phyloP scores from a whole-genome alignment of 108 stramenopile genomes.

The Pseudonitzschia delicatissima region DNA sequence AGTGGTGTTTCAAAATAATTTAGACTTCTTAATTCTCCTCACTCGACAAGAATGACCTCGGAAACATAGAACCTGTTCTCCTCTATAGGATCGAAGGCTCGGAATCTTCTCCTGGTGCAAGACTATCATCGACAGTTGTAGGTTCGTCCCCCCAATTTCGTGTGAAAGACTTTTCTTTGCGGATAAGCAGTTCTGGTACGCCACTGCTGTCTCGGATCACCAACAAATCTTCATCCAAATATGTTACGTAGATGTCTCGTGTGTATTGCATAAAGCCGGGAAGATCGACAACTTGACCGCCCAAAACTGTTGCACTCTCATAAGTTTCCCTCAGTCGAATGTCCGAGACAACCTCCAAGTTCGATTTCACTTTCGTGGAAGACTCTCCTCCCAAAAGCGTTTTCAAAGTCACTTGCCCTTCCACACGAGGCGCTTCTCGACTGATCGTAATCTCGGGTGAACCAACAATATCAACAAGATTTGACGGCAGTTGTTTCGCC shows the following conservation, averaged over 20 bases:
- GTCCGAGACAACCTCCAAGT: constrained; percentile 46
- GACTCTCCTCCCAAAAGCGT: constrained; percentile 18
- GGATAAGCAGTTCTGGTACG: constrained; percentile 82
- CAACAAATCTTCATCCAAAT: constrained; percentile 88
- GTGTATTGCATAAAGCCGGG: constrained; percentile 72
- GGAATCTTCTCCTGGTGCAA: neutral
- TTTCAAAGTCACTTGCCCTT: constrained; percentile 59
- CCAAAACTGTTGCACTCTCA: constrained; percentile 68
- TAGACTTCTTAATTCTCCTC: no score
- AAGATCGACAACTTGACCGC: constrained; percentile 52
- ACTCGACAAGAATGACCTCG: no score
- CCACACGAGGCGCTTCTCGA: constrained; percentile 72
- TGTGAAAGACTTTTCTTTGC: constrained; percentile 41
- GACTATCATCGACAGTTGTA: constrained; percentile 9
- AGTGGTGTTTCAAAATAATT: no score
- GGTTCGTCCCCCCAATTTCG: constrained; percentile 26
- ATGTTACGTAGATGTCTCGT: constrained; percentile 80
- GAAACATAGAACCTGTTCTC: no score
- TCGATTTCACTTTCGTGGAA: constrained; percentile 35
- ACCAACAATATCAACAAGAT: constrained; percentile 56
- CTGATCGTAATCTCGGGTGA: constrained; percentile 75
- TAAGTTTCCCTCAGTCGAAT: constrained; percentile 83
- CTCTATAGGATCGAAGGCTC: neutral
- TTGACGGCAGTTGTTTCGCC: constrained; percentile 56
- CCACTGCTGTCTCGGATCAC: constrained; percentile 82